phyloP scores from a whole-genome alignment of 1,284 basidiomycete genomes.

The Boletus smithii region DNA sequence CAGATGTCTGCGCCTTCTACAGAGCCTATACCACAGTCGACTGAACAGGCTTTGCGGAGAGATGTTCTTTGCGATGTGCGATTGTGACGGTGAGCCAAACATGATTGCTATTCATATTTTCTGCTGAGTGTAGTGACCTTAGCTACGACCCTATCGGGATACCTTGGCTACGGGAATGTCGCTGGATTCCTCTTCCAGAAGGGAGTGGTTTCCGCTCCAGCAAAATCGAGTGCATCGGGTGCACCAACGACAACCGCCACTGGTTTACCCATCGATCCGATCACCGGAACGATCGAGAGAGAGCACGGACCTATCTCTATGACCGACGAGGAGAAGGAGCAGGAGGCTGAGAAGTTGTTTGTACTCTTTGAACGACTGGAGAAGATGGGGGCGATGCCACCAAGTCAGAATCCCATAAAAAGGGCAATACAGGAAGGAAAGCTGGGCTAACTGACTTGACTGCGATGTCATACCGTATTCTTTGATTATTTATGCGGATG shows the following conservation, averaged over 20 bases:
- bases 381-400: conserved; percentile 60
- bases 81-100: conserved; percentile 64
- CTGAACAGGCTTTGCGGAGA: conserved; percentile 80
- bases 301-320: conserved; percentile 51
- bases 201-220: conserved; percentile 67
- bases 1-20: conserved; percentile 73
- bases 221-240: conserved; percentile 20
- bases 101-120: conserved; percentile 1
- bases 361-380: conserved; percentile 86
- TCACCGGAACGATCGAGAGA: conserved; percentile 63
- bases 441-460: conserved; percentile 13
- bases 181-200: conserved; percentile 90
- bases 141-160: conserved; percentile 67
- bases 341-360: conserved; percentile 86
- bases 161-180: conserved; percentile 89
- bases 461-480: background rate
- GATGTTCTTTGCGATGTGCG: conserved; percentile 77
- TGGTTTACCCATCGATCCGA: conserved; percentile 67
- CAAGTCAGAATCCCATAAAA: conserved; percentile 68
- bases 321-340: conserved; percentile 90
- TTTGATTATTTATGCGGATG: background rate
- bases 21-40: conserved; percentile 65
- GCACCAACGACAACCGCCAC: conserved; percentile 39
- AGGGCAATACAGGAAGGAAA: conserved; percentile 60
- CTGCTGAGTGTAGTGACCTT: conserved; percentile 4